Percentiles rank a stretch among this genome's conserved stretches.
These are phyloP conservation scores for Eimeria nieschulzi DNA, from an alignment of 169 alveolate species.

Conservation along the genomic window DNA sequence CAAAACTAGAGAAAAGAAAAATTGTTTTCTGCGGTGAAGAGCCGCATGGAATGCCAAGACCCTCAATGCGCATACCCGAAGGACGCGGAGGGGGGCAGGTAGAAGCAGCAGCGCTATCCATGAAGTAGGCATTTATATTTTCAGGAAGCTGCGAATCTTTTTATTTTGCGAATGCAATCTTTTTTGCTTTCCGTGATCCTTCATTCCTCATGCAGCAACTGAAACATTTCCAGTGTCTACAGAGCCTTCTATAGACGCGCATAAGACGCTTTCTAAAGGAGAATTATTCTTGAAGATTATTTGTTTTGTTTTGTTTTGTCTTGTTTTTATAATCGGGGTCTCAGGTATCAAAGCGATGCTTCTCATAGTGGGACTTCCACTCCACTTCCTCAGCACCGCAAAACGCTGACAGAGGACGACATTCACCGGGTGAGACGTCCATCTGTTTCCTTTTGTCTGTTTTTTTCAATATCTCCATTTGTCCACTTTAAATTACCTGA, in stretches of 20 bases:
- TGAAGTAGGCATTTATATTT: background rate
- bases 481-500: background rate
- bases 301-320: background rate
- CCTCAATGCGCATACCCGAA: too few species aligned
- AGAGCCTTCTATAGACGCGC: background rate
- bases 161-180: too few species aligned
- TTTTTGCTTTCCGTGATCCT: background rate
- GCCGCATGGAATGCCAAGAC: too few species aligned
- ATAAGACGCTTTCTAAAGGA: background rate
- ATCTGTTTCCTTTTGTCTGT: too few species aligned
- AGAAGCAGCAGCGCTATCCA: background rate
- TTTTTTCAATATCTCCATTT: background rate
- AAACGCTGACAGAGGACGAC: slow-evolving; percentile 59
- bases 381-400: slow-evolving; percentile 10
- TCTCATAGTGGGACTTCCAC: background rate
- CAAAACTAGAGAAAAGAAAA: too few species aligned
- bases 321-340: background rate
- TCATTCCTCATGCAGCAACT: background rate
- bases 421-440: slow-evolving; percentile 33
- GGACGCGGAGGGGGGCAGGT: background rate
- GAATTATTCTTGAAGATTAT: too few species aligned
- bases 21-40: too few species aligned
- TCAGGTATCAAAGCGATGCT: slow-evolving; percentile 25
- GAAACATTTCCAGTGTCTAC: background rate
- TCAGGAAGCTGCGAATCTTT: background rate